Conservation (phyloP, 139 green algal species). For the Zygnema cylindricum region DNA sequence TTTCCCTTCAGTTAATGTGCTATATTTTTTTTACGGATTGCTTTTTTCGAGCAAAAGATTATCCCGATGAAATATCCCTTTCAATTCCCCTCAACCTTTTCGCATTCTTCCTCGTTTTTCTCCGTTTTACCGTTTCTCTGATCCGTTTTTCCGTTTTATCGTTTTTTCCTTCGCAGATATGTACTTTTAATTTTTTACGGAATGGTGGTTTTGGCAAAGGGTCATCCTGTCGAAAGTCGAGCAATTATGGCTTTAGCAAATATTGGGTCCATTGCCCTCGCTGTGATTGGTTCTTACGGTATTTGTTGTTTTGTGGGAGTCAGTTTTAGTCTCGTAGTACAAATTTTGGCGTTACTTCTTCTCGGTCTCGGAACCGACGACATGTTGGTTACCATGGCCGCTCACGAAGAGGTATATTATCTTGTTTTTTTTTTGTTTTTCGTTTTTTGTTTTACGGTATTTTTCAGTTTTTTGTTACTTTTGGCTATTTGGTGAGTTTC, state of each 20-base stretch:
- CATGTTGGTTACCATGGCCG: constrained; percentile 47
- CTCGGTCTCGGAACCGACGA: constrained; percentile 47
- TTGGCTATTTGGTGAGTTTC: no score
- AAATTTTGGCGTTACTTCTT: constrained; percentile 41
- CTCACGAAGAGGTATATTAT: constrained; percentile 30
- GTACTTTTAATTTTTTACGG: constrained; percentile 26
- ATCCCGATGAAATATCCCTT: background rate
- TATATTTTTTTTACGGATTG: background rate
- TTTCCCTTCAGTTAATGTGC: background rate
- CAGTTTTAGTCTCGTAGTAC: constrained; percentile 29
- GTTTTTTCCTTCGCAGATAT: background rate
- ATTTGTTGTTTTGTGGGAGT: background rate
- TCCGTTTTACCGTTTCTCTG: background rate
- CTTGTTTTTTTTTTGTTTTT: no score
- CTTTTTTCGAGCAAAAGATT: background rate
- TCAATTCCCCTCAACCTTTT: background rate
- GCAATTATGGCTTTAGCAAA: constrained; percentile 22
- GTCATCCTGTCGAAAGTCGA: constrained; percentile 17
- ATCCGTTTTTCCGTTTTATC: background rate
- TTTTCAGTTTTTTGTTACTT: no score
- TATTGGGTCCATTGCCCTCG: constrained; percentile 35
- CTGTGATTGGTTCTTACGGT: constrained; percentile 34
- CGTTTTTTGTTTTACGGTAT: no score
- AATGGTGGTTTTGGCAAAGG: constrained; percentile 7
- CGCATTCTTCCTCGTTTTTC: background rate